Conservation (phyloP, 176 grass and related monocot species). For the Triticum timopheevii region DNA sequence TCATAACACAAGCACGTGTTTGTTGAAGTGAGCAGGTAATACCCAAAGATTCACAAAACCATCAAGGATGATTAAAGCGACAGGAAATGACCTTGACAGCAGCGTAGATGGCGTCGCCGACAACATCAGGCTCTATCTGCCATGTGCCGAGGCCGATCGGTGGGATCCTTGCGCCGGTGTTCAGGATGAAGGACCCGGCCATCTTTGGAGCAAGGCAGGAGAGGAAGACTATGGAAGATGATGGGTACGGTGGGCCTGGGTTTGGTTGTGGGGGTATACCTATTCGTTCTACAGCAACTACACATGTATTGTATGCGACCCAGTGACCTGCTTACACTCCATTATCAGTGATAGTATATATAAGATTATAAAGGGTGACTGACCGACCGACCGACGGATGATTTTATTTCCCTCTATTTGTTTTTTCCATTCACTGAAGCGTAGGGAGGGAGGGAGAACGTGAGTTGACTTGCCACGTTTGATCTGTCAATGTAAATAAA, state of each 20-base stretch:
- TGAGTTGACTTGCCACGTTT: no score
- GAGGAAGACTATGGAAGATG: not conserved
- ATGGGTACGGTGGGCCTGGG: not conserved
- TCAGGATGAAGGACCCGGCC: constrained; percentile 44
- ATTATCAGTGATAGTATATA: not conserved
- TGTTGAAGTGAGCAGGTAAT: not conserved
- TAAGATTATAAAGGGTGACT: no score
- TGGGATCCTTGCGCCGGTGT: constrained; percentile 57
- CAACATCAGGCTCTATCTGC: constrained; percentile 25
- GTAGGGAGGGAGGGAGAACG: no score
- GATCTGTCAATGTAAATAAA: no score
- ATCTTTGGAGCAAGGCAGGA: constrained; percentile 3
- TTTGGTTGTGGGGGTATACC: not conserved
- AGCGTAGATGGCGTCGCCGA: constrained; percentile 30
- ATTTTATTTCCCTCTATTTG: no score
- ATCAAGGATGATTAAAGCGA: not conserved
- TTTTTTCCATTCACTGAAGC: no score
- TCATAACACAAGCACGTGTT: not conserved
- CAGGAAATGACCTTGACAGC: constrained; percentile 54
- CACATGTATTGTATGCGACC: no score
- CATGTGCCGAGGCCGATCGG: constrained; percentile 55
- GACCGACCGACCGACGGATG: no score
- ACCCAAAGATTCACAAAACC: constrained; percentile 5
- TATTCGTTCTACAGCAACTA: not conserved
- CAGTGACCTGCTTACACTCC: no score